Evolutionary conservation across 2,329 filamentous ascomycete genomes (phyloP), one percentile per base, ranked within the genome.

Genomic region (Metarhizium sp.): DNA sequence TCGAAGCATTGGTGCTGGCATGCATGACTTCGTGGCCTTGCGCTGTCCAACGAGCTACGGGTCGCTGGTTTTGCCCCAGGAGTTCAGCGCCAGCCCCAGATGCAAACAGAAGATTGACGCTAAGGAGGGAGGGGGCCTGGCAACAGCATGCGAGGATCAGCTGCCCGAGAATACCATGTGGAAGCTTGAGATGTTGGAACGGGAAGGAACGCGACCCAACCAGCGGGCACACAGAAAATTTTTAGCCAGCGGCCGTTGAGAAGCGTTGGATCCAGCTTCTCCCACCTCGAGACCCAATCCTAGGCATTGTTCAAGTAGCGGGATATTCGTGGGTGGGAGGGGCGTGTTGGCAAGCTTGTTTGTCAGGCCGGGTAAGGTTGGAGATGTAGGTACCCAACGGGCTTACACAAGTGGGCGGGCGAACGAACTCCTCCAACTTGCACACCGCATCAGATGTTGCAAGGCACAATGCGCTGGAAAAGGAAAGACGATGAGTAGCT

Each of bases 1-100:
- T 54, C 52, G 50, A 45, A 36, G 50, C 38, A 54, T 51, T 51
- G 59, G 58, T 58, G 60, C 55, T 60, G 60, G 60, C 55, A 67
- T 67, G 65, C 65, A 67, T 52, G 59, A 59, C 55, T 63, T 61
- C 63, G 65, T 66, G 65, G 65, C 63, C 64, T 61, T 62, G 59
- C 61, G 57, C 57, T 62, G 60, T 59, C 58, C 52, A 62, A 52
- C 56, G 51, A 53, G 42, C 11, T 29, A 52, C 38, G 8, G 4
- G 32, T 38, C 32, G 4, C 30, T 11, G 43, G 14, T 2, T 10
- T 16, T 48, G 18, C 25, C 25, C 45, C 45, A 48, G 14, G 51
- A 50, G 47, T 45, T 29, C 29, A 38, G 50, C 42, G 32, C 38
- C 46, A 43, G 38, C 47, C 51, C 18, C 51, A 47, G 51, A 20